Percentiles rank a stretch among this genome's conserved stretches.
Conservation (phyloP, 257 asterid species). For the Anisodus acutangulus region DNA sequence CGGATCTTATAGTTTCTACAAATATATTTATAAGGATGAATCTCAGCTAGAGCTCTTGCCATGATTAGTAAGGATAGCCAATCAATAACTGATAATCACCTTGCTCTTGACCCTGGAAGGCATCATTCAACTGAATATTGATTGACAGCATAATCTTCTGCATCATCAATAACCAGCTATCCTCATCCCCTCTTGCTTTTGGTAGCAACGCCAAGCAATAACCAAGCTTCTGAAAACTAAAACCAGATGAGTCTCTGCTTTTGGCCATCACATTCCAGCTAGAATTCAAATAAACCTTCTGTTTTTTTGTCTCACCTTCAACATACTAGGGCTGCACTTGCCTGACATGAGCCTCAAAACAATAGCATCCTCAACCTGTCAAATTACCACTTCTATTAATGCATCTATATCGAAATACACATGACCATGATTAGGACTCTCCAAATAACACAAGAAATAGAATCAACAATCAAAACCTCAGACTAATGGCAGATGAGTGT, state of each 20-base stretch:
- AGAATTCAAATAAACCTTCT: slow-evolving; percentile 29
- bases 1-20: slow-evolving; percentile 62
- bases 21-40: slow-evolving; percentile 34
- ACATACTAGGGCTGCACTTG: slow-evolving; percentile 53
- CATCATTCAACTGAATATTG: slow-evolving; percentile 67
- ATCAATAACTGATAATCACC: slow-evolving; percentile 50
- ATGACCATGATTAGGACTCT: background rate
- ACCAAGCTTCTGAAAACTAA: slow-evolving; percentile 73
- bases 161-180: slow-evolving; percentile 80
- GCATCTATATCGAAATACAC: slow-evolving; percentile 21
- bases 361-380: slow-evolving; percentile 86
- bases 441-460: background rate
- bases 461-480: slow-evolving; percentile 22
- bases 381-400: slow-evolving; percentile 25
- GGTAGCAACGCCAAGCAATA: slow-evolving; percentile 76
- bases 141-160: slow-evolving; percentile 64
- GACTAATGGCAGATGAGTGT: background rate
- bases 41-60: slow-evolving; percentile 22
- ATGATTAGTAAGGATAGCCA: slow-evolving; percentile 30
- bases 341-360: slow-evolving; percentile 72
- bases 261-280: slow-evolving; percentile 38
- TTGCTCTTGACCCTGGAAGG: slow-evolving; percentile 85
- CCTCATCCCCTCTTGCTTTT: slow-evolving; percentile 82
- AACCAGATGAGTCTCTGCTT: slow-evolving; percentile 35
- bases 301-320: slow-evolving; percentile 58